Evolutionary conservation across 768 basidiomycete genomes (phyloP).

Genomic region (Neoboletus subvelutipes): DNA sequence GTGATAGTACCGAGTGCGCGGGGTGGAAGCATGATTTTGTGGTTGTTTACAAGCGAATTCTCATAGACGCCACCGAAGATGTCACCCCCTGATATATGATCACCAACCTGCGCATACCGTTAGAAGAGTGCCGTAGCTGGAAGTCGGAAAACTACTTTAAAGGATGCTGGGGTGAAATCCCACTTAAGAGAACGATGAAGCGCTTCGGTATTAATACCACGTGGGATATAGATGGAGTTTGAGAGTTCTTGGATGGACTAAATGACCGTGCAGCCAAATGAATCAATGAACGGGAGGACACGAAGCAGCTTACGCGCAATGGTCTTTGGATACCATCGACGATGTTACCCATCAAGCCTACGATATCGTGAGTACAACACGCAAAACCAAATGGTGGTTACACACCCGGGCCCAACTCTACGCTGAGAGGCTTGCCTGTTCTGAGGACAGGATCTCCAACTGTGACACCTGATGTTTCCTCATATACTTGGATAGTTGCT

Average conservation of each 20-base stretch:
- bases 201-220: slow-evolving; percentile 97
- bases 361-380: slow-evolving; percentile 1
- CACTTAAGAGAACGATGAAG: slow-evolving; percentile 85
- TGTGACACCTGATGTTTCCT: slow-evolving; percentile 98
- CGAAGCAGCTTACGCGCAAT: slow-evolving; percentile 58
- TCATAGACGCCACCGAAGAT: slow-evolving; percentile 95
- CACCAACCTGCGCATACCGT: slow-evolving; percentile 64
- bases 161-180: slow-evolving; percentile 88
- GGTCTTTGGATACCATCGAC: slow-evolving; percentile 97
- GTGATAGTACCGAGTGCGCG: slow-evolving; percentile 95
- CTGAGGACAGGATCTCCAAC: slow-evolving; percentile 97
- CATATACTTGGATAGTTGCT: slow-evolving; percentile 98
- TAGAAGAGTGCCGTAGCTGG: slow-evolving; percentile 7
- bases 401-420: slow-evolving; percentile 94
- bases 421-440: slow-evolving; percentile 96
- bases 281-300: slow-evolving; percentile 1
- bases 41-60: slow-evolving; percentile 94
- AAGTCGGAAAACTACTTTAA: slow-evolving; percentile 51
- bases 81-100: slow-evolving; percentile 96
- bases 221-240: slow-evolving; percentile 99
- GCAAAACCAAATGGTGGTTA: slow-evolving; percentile 1
- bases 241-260: slow-evolving; percentile 93
- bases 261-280: slow-evolving; percentile 8
- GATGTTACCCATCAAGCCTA: slow-evolving; percentile 99
- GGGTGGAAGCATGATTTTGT: slow-evolving; percentile 96